Conservation (phyloP, 208 protist genomes). For the Crithidia thermophila region DNA sequence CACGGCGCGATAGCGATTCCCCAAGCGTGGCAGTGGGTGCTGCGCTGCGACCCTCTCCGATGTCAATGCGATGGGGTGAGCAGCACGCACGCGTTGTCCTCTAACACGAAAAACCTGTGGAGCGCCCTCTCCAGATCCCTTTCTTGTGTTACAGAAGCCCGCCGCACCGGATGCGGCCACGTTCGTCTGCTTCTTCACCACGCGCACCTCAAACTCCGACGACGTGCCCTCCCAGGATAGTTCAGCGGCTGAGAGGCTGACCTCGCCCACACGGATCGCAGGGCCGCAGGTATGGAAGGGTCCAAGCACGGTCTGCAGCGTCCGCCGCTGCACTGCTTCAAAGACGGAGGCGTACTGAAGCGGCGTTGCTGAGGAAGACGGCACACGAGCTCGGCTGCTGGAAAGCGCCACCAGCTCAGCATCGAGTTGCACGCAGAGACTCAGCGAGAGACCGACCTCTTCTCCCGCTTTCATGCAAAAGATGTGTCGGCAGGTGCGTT, state of each 20-base stretch:
- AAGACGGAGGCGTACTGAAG: slow-evolving; percentile 1
- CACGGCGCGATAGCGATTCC: slow-evolving; percentile 1
- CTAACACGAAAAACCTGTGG: neutral
- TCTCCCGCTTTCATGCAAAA: slow-evolving; percentile 6
- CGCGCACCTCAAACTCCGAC: neutral
- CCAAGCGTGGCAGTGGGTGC: neutral
- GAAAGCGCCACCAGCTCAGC: neutral
- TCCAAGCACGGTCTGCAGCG: slow-evolving; percentile 1
- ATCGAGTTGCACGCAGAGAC: slow-evolving; percentile 12
- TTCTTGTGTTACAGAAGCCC: too few species aligned
- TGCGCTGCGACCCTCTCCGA: neutral
- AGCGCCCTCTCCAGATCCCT: too few species aligned
- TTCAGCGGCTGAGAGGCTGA: neutral
- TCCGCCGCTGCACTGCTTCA: slow-evolving; percentile 4
- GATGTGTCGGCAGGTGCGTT: neutral
- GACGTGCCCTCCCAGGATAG: slow-evolving; percentile 16
- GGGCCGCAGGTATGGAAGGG: slow-evolving; percentile 17
- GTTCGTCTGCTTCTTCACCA: neutral
- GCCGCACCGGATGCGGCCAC: neutral
- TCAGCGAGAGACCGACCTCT: neutral
- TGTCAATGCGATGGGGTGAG: neutral
- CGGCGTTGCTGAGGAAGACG: neutral
- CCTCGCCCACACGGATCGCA: neutral
- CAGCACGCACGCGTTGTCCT: neutral
- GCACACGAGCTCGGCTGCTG: neutral